Base-by-base conservation (phyloP, 768 basidiomycete species). In the Termitomyces sp. region DNA sequence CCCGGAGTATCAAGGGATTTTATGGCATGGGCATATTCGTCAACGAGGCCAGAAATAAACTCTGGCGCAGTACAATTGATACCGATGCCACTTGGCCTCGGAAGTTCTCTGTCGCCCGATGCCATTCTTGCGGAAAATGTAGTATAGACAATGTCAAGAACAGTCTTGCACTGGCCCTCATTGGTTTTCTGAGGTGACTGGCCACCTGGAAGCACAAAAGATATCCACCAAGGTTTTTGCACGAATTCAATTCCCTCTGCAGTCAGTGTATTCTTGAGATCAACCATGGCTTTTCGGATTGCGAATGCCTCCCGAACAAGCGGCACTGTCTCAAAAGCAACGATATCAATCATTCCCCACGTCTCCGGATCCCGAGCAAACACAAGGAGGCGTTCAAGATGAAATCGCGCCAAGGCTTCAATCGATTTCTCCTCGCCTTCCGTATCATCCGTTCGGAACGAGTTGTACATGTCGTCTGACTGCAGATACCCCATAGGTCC, bases 291-390 rank as follows among this genome's bases (percentile, higher is more conserved):
- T 11, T 72, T 73, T 53, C 89, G 76, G 63, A 93, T 86, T 14
- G 88, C 89, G 25, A 70, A 70, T 4, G 89, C 77, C 70, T 94
- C 92, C 40, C 85, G 74, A 8, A 80, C 68, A 3, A 92, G 75
- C 0, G 92, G 89, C 4, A 93, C 74, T 0, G 91, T 93, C 77
- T 94, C 92, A 69, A 94, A 93, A 11, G 87, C 88, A 53, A 93
- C 65, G 61, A 78, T 81, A 59, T 89, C 86, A 57, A 93, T 73
- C 11, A 68, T 68, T 42, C 70, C 63, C 89, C 90, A 93, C 1
- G 75, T 71, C 34, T 76, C 73, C 5, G 67, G 59, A 60, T 88
- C 77, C 7, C 71, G 68, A 1, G 83, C 77, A 68, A 85, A 88
- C 3, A 84, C 73, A 46, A 74, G 66, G 40, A 93, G 77, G 7